Base-by-base conservation (phyloP, 2,329 filamentous ascomycete genomes). In the Penicillium janthinellum region DNA sequence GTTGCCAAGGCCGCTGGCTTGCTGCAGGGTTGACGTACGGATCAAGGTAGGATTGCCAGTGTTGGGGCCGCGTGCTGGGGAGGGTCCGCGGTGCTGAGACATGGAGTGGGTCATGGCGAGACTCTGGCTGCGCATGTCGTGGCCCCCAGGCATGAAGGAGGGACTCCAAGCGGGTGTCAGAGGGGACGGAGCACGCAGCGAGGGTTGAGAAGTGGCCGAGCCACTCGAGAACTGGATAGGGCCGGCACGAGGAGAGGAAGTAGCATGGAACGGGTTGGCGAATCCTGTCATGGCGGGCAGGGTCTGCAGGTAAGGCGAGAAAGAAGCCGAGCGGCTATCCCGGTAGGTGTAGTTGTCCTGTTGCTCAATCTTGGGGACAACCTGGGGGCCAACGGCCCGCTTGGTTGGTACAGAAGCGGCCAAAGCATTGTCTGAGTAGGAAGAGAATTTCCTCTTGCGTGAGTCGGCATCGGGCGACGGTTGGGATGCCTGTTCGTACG, bases 21-120 rank as follows among this genome's bases (percentile, higher is more conserved):
- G 82, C 61, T 86, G 84, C 50, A 90, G 75, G 2, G 86, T 89
- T 2, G 88, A 89, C 5, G 88, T 90, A 58, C 88, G 83, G 56
- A 90, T 86, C 58, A 90, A 75, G 25, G 84, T 83, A 41, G 88
- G 88, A 59, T 84, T 85, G 34, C 80, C 82, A 38, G 88, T 88
- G 58, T 84, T 85, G 35, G 81, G 71, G 10, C 76, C 65, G 52
- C 75, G 70, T 49, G 71, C 66, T 11, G 82, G 79, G 5, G 84
- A 83, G 42, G 80, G 73, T 52, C 80, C 72, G 47, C 81, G 71
- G 63, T 73, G 69, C 60, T 72, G 70, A 62, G 74, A 70, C 34
- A 77, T 62, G 48, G 72, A 59, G 45, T 77, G 72, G 54, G 72
- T 66, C 64, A 79, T 70, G 12, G 79, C 74, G 14, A 81, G 74